phyloP scores from a whole-genome alignment of 2,329 filamentous ascomycete species.

The Aureobasidium sp. region DNA sequence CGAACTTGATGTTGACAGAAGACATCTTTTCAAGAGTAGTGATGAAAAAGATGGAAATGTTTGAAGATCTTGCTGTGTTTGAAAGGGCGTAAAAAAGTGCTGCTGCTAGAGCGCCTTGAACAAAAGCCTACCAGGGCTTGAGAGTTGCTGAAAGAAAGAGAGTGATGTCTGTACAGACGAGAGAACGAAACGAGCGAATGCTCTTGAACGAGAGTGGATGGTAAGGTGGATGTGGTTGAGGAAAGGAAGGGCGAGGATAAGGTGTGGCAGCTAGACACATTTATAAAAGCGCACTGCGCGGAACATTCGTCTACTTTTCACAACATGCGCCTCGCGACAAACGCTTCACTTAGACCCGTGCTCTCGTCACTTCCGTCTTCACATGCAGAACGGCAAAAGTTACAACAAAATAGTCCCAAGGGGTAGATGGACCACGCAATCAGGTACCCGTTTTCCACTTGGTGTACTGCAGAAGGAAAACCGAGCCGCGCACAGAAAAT shows the following conservation, averaged over 20 bases:
- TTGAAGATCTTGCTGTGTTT: constrained; percentile 15
- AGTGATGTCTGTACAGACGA: constrained; percentile 31
- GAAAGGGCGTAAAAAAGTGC: constrained; percentile 17
- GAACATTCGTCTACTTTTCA: not conserved
- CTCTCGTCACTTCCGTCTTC: constrained; percentile 5
- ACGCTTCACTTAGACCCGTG: not conserved
- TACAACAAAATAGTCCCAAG: not conserved
- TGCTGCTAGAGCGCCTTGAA: constrained; percentile 35
- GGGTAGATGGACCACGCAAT: constrained; percentile 11
- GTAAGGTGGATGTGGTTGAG: constrained; percentile 16
- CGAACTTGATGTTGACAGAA: constrained; percentile 32
- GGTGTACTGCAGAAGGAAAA: not conserved
- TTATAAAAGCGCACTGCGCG: not conserved
- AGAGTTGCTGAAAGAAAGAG: constrained; percentile 27
- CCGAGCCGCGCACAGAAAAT: constrained; percentile 7
- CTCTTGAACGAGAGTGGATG: constrained; percentile 29
- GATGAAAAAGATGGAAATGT: constrained; percentile 19
- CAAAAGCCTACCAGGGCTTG: constrained; percentile 38
- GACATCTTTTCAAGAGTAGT: constrained; percentile 26
- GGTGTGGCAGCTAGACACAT: constrained; percentile 7
- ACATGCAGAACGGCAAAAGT: constrained; percentile 11
- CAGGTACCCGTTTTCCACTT: constrained; percentile 6
- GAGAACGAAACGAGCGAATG: constrained; percentile 36
- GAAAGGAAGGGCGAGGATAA: not conserved
- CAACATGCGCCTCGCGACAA: constrained; percentile 4